phyloP scores from a whole-genome alignment of 202 grass and related monocot genomes.

The Cymbopogon flexuosus region DNA sequence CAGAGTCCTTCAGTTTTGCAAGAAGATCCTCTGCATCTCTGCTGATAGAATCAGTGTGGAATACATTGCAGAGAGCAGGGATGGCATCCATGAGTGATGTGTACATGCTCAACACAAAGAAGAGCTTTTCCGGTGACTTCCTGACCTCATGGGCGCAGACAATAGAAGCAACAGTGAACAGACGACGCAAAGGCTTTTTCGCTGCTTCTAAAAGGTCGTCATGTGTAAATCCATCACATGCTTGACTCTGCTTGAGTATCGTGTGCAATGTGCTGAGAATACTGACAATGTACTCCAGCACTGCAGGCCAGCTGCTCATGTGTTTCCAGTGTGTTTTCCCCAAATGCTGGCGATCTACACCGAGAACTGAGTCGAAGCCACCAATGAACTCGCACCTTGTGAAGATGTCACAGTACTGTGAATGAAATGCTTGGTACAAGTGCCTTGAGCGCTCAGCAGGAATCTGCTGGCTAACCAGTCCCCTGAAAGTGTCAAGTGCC shows the following conservation, averaged over 20 bases:
- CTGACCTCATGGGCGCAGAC: not conserved
- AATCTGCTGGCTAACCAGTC: not conserved
- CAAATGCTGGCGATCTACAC: not conserved
- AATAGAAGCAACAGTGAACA: slow-evolving; percentile 7
- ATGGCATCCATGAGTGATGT: not conserved
- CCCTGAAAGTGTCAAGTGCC: not conserved
- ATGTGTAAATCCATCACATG: not conserved
- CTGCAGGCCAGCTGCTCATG: not conserved
- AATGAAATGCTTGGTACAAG: not conserved
- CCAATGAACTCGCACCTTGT: not conserved
- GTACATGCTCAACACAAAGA: not conserved
- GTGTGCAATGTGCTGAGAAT: not conserved
- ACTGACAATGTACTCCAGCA: not conserved
- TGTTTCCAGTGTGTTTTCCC: not conserved
- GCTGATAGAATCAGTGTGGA: not conserved
- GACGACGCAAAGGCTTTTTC: not conserved
- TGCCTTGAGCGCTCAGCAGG: not conserved
- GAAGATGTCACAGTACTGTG: not conserved
- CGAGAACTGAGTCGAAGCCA: not conserved
- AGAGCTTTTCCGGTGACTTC: slow-evolving; percentile 2
- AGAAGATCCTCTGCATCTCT: not conserved
- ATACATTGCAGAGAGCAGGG: not conserved
- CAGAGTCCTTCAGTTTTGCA: not conserved
- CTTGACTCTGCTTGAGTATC: not conserved
- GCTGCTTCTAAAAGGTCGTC: not conserved